Conservation (phyloP, 176 grass and related monocot species). For the Zoysia japonica region DNA sequence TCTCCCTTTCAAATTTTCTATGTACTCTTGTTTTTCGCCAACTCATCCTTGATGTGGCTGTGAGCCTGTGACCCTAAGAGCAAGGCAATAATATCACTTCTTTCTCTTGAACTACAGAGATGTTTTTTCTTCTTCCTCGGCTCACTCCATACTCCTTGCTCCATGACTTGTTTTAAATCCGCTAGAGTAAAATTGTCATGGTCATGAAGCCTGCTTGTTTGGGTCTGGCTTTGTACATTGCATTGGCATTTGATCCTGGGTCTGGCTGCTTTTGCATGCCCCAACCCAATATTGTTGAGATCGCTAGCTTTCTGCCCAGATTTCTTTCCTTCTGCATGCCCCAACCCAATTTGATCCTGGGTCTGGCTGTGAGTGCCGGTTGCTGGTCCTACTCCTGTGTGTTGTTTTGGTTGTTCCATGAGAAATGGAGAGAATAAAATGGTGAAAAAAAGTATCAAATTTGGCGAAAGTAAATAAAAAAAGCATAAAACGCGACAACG, state of each 20-base stretch:
- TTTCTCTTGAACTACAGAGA: constrained; percentile 38
- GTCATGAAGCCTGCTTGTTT: constrained; percentile 22
- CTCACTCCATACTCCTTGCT: neutral
- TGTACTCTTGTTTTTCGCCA: neutral
- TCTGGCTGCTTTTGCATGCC: neutral
- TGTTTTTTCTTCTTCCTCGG: too few species aligned
- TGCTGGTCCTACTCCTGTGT: too few species aligned
- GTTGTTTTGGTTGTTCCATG: too few species aligned
- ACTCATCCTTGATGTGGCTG: constrained; percentile 17
- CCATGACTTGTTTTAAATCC: constrained; percentile 30
- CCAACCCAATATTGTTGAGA: neutral
- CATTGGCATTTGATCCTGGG: neutral
- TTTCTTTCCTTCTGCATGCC: neutral
- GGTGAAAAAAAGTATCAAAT: too few species aligned
- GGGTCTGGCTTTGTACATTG: neutral
- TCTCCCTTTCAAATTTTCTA: neutral
- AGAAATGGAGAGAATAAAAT: too few species aligned
- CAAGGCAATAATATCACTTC: constrained; percentile 42
- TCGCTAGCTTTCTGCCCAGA: neutral
- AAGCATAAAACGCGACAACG: constrained; percentile 13
- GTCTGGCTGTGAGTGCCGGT: too few species aligned
- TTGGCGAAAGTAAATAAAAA: neutral
- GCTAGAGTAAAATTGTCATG: constrained; percentile 12
- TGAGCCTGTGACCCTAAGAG: constrained; percentile 35
- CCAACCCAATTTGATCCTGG: too few species aligned